phyloP scores from a whole-genome alignment of 2,329 filamentous ascomycete species.

The Pseudopyricularia javanii region DNA sequence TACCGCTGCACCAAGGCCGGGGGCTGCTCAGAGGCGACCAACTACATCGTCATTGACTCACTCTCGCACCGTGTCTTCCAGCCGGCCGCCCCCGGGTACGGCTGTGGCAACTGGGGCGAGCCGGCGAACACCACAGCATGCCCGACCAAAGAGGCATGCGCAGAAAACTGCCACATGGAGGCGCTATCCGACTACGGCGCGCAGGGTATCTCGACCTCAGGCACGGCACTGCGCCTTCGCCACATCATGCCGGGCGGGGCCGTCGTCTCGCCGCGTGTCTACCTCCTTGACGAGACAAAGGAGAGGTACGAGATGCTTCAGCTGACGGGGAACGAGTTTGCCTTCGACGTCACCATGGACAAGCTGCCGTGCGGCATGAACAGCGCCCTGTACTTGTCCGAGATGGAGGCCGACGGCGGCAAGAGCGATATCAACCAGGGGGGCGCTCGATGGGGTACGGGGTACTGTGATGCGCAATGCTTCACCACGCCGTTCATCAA shows the following conservation, averaged over 20 bases:
- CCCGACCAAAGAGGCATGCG: constrained; percentile 6
- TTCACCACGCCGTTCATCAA: constrained; percentile 36
- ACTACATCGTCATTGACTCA: constrained; percentile 39
- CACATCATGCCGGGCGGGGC: constrained; percentile 5
- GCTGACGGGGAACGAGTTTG: constrained; percentile 45
- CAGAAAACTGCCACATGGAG: constrained; percentile 7
- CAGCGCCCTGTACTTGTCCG: constrained; percentile 48
- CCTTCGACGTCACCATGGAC: constrained; percentile 51
- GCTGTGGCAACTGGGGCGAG: constrained; percentile 2
- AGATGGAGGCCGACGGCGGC: constrained; percentile 47
- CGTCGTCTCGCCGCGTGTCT: constrained; percentile 29
- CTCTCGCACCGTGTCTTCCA: constrained; percentile 5
- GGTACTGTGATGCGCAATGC: constrained; percentile 53
- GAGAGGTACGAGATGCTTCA: constrained; percentile 44
- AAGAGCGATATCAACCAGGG: constrained; percentile 38
- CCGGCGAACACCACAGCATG: constrained; percentile 5
- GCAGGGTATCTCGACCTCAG: constrained; percentile 3
- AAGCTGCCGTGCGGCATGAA: constrained; percentile 51
- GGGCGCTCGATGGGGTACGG: constrained; percentile 48
- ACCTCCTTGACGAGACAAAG: constrained; percentile 39
- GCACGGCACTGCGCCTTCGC: constrained; percentile 5
- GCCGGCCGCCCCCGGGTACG: neutral
- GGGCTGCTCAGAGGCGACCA: constrained; percentile 33
- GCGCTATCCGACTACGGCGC: constrained; percentile 5
- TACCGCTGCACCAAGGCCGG: constrained; percentile 33